These are phyloP conservation scores for Penicillium sp. DNA, from an alignment of 2,329 filamentous ascomycete species.

Conservation along the genomic window DNA sequence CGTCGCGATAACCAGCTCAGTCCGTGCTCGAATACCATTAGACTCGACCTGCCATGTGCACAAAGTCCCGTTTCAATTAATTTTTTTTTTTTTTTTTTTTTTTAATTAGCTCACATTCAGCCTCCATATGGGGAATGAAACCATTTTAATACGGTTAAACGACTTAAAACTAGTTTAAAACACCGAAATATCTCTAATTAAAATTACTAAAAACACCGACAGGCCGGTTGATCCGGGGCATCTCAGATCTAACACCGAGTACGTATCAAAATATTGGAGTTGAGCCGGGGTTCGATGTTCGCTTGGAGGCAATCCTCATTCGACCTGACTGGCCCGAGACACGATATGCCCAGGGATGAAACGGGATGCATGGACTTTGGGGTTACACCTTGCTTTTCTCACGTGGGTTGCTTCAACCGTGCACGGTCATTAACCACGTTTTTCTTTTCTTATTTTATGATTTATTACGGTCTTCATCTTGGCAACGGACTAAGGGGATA, in stretches of 20 bases:
- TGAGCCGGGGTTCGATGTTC: slow-evolving; percentile 8
- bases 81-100: background rate
- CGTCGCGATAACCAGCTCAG: slow-evolving; percentile 18
- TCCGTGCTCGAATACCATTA: slow-evolving; percentile 17
- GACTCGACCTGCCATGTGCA: slow-evolving; percentile 24
- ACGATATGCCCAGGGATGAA: slow-evolving; percentile 21
- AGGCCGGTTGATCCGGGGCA: slow-evolving; percentile 1
- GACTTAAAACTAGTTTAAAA: background rate
- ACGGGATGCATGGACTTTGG: slow-evolving; percentile 16
- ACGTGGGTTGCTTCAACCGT: slow-evolving; percentile 4
- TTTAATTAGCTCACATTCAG: slow-evolving; percentile 4
- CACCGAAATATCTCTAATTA: background rate
- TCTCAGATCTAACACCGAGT: slow-evolving; percentile 8
- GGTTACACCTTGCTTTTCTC: slow-evolving; percentile 18
- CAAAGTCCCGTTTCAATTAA: background rate
- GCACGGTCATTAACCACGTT: slow-evolving; percentile 7
- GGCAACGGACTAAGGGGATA: slow-evolving; percentile 27
- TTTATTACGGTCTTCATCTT: slow-evolving; percentile 6
- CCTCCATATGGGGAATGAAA: background rate
- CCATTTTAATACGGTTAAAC: background rate
- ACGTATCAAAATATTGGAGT: slow-evolving; percentile 2
- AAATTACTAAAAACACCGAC: background rate
- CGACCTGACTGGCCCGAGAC: slow-evolving; percentile 22
- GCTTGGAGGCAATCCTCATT: slow-evolving; percentile 10
- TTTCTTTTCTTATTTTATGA: background rate